Base-by-base conservation (phyloP, 2,329 filamentous ascomycete species). In the Nothophoma quercina region DNA sequence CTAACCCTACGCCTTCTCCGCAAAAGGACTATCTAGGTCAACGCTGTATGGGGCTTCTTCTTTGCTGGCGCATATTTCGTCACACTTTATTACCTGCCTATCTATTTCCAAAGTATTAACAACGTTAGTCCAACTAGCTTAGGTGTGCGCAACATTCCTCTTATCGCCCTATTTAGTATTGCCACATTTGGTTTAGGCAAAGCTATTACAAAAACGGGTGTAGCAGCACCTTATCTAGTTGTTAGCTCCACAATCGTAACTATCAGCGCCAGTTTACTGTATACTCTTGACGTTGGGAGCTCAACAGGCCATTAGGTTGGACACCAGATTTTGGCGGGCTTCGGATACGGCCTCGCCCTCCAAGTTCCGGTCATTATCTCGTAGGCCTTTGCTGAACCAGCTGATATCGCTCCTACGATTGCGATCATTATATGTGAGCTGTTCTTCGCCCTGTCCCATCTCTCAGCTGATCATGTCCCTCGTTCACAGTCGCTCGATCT, bases 101-200 rank as follows among this genome's bases (percentile, higher is more conserved):
- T 82, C 26, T 81, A 79, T 59, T 82, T 82, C 65, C 79, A 82
- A 61, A 67, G 69, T 1, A 69, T 79, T 7, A 57, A 64, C 16
- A 65, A 68, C 38, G 64, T 67, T 10, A 68, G 58, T 7, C 67
- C 79, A 0, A 63, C 69, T 10, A 44, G 62, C 19, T 75, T 70
- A 2, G 79, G 79, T 5, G 66, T 81, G 10, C 64, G 70, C 26
- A 79, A 77, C 42, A 58, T 81, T 9, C 73, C 78, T 13, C 58
- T 79, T 28, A 34, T 52, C 13, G 25, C 19, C 19, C 59, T 75
- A 48, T 73, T 78, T 64, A 64, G 26, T 28, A 32, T 77, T 6
- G 56, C 50, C 1, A 64, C 72, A 10, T 62, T 78, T 23, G 72
- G 67, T 8, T 65, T 63, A 15, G 80, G 79, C 23, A 28, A 28